Conservation (phyloP, 108 stramenopile genomes). For the Nitzschia sp. region DNA sequence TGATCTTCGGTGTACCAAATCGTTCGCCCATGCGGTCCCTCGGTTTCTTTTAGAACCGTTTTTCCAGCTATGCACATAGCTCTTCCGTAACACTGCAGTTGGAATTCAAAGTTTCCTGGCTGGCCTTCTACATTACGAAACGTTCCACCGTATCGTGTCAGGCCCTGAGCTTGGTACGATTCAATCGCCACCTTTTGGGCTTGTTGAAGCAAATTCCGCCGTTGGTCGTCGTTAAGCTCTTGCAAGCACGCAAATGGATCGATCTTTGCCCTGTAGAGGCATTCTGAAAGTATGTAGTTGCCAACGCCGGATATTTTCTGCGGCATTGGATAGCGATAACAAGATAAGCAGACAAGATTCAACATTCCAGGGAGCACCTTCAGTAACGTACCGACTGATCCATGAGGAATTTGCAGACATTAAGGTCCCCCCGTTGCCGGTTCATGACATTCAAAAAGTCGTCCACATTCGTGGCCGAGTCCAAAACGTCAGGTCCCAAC, state of each 20-base stretch:
- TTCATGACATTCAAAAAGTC: conserved; percentile 53
- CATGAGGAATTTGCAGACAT: conserved; percentile 88
- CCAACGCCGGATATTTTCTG: conserved; percentile 53
- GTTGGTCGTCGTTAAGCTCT: conserved; percentile 49
- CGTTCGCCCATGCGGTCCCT: conserved; percentile 80
- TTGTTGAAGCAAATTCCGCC: conserved; percentile 46
- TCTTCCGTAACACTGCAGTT: conserved; percentile 78
- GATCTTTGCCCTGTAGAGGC: conserved; percentile 65
- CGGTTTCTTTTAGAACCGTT: conserved; percentile 55
- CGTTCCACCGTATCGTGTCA: conserved; percentile 51
- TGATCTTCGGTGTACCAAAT: conserved; percentile 82
- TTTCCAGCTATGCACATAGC: conserved; percentile 51
- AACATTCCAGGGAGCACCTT: not conserved
- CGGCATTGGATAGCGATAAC: not conserved
- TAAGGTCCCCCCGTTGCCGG: conserved; percentile 43
- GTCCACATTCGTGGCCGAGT: conserved; percentile 46
- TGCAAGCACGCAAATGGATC: conserved; percentile 75
- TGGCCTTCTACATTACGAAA: conserved; percentile 54
- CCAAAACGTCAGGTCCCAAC: conserved; percentile 71
- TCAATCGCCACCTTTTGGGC: conserved; percentile 45
- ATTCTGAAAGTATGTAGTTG: conserved; percentile 87
- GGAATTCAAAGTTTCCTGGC: conserved; percentile 63
- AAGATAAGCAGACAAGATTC: not conserved
- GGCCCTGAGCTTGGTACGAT: conserved; percentile 62
- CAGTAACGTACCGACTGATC: conserved; percentile 50